Evolutionary conservation across 2,329 filamentous ascomycete species (phyloP).

Genomic region (Paracoccidioides lutzii): DNA sequence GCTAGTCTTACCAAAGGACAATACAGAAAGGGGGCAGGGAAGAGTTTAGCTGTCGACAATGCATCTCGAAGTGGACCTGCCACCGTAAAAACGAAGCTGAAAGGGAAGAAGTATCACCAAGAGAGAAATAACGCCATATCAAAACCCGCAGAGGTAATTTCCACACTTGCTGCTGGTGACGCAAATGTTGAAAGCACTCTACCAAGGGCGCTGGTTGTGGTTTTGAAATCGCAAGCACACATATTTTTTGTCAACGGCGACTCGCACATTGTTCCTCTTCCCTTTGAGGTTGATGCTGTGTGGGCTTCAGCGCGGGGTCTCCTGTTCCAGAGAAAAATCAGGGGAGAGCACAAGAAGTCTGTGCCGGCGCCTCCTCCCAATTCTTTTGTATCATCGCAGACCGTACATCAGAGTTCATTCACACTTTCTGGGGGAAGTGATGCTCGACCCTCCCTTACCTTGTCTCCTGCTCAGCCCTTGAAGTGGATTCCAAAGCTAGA

Average conservation of each 20-base stretch:
- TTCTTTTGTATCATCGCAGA: conserved; percentile 65
- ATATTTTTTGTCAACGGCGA: conserved; percentile 82
- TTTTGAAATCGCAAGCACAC: conserved; percentile 84
- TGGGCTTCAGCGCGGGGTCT: conserved; percentile 73
- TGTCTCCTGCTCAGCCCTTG: conserved; percentile 43
- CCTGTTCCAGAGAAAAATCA: conserved; percentile 69
- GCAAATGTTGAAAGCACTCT: conserved; percentile 16
- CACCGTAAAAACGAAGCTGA: neutral
- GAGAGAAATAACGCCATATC: conserved; percentile 8
- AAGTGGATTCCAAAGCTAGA: conserved; percentile 44
- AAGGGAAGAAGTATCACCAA: conserved; percentile 9
- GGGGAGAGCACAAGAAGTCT: conserved; percentile 15
- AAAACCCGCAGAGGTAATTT: conserved; percentile 1
- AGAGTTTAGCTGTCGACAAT: neutral
- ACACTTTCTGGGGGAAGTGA: conserved; percentile 21
- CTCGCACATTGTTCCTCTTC: conserved; percentile 80
- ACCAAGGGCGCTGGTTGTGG: conserved; percentile 65
- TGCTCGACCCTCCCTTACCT: conserved; percentile 36
- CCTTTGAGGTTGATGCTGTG: conserved; percentile 83
- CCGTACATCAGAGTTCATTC: conserved; percentile 27
- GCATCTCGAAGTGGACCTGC: neutral
- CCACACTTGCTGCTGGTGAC: conserved; percentile 23
- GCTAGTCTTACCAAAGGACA: conserved; percentile 22
- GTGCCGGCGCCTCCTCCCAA: conserved; percentile 55
- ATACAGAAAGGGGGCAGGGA: conserved; percentile 2